Base-by-base conservation (phyloP, 768 basidiomycete species). In the Termitomyces sp. region DNA sequence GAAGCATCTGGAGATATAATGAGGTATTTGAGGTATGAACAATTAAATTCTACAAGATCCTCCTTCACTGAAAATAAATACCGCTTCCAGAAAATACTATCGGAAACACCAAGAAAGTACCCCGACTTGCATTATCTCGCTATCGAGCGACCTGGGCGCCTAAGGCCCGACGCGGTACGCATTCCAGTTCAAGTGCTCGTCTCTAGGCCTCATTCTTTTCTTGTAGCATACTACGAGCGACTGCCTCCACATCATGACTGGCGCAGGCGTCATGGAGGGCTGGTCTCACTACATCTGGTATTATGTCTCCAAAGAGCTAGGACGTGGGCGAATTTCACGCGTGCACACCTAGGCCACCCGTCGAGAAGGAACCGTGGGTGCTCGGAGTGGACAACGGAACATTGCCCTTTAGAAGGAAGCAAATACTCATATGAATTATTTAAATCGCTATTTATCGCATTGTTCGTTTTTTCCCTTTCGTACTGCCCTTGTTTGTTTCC, bases 111-210 rank as follows among this genome's bases (percentile, higher is more conserved):
- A 43, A 55, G 55, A 36, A 71, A 75, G 55, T 87, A 78, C 63
- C 80, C 82, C 0, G 75, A 86, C 61, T 73, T 89, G 3, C 79
- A 82, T 63, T 88, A 79, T 66, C 72, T 88, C 1, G 72, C 77
- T 6, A 87, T 88, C 32, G 86, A 88, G 58, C 75, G 78, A 55
- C 87, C 87, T 1, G 86, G 74, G 33, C 75, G 82, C 46, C 71
- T 88, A 14, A 77, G 87, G 3, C 87, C 87, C 33, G 87, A 88
- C 66, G 81, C 85, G 32, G 85, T 87, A 60, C 55, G 85, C 77
- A 20, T 49, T 16, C 18, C 40, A n/a, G 14, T 13, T 33, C 52
- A 3, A 14, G 18, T 8, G 5, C 32, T 23, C n/a, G 16, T 47
- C 5, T n/a, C 32, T 49, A 46, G 55, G 9, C 44, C 50, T 26